Base-by-base conservation (phyloP, 306 rosid species). In the Begonia loranthoides region DNA sequence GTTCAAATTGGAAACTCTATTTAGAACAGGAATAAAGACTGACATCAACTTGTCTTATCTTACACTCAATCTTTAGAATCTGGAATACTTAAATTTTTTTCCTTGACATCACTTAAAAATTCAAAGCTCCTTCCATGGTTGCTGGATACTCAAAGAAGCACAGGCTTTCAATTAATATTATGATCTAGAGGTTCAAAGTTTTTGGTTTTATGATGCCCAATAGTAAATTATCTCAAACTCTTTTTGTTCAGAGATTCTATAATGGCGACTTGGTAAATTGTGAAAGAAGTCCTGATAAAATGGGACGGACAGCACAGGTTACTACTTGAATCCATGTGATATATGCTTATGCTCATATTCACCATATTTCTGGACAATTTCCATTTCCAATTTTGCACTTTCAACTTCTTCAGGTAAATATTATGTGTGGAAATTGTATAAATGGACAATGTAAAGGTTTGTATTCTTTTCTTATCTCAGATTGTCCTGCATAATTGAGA, bases 291-390 rank as follows among this genome's bases (percentile, higher is more conserved):
- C 77, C 64, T 66, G 99, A 90, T 67, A 74, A 85, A 78, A 41
- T 74, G 86, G 95, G 99, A 57, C 79, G 95, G 56, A 82, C 99
- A 47, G 81, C 99, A 13, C 83, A 82, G 99, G 99, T 90, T 59
- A 45, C 72, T 80, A 16, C 41, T 9, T n/a, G 54, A 19, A 10
- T 59, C 38, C 40, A 59, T 39, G 63, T 44, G 10, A 22, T 51
- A 24, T 50, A 19, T 16, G 10, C 4, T 17, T 43, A 43, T 4
- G 13, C 47, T n/a, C 4, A 43, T 10, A 13, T 43, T 43, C 1
- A 43, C 47, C 3, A 1, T n/a, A 10, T 43, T 12, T 43, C 14
- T 10, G 47, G 47, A 43, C 63, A 62, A 55, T 53, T 62, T 51
- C 49, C 28, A 49, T 54, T 28, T 28, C 36, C 36, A 28, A 28